Evolutionary conservation across 306 rosid species (phyloP), one percentile per base, ranked within the genome.

Genomic region (Neltuma alba): DNA sequence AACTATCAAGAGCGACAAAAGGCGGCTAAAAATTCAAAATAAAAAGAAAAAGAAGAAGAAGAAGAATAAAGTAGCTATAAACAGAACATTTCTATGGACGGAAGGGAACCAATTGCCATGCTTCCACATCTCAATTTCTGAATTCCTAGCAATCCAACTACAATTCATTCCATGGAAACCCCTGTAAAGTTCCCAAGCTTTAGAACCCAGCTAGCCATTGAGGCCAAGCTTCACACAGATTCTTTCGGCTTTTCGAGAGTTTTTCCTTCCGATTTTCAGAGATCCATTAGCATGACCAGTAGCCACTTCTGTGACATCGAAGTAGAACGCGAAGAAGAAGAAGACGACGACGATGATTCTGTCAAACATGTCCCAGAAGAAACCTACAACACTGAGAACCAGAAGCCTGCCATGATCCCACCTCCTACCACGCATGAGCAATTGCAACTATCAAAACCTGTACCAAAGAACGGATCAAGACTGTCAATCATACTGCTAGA

Each of bases 271-370:
- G 79, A 72, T 7, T 7, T 81, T 2, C 61, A 30, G 15, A 72
- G 87, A 44, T 75, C 89, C 14, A 16, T 45, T 1, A 85, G 91
- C 58, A 85, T 72, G 30, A 6, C 78, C 47, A 88, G 88, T 16
- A 81, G 85, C 73, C 89, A 88, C 64, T 88, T 78, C 74, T 88
- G 89, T 36, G 91, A 88, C 67, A 69, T 83, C n/a, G 89, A 83
- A 6, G 76, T 25, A 2, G 74, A 62, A n/a, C 78, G 37, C n/a
- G 89, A 83, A 6, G 76, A 25, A 2, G 74, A 62, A n/a, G 80
- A 44, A 5, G 80, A 76, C 0, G 75, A 77, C 0, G 68, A 11
- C 2, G 83, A 85, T 2, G 47, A 54, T 9, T 0, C 25, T 50
- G 38, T 40, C 1, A 42, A 70, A 6, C 18, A 76, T 3, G 54